Conservation (phyloP, 306 rosid genomes). For the Pueraria montana region DNA sequence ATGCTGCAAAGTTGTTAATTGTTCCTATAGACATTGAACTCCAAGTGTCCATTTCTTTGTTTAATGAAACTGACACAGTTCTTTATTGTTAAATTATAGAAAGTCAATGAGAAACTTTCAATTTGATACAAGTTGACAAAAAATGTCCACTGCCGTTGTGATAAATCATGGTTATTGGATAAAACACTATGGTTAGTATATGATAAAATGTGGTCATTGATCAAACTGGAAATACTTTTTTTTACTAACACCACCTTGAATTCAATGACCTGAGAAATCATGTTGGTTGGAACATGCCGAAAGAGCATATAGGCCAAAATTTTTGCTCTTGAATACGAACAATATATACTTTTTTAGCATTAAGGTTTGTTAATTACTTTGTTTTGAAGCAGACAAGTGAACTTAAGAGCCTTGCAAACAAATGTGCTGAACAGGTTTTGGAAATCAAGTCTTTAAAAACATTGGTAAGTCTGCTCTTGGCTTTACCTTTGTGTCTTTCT, state of each 20-base stretch:
- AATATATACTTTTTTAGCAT: slow-evolving; percentile 15
- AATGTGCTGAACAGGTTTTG: slow-evolving; percentile 70
- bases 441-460: slow-evolving; percentile 82
- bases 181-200: background rate
- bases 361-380: slow-evolving; percentile 44
- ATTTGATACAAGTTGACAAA: slow-evolving; percentile 31
- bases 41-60: slow-evolving; percentile 30
- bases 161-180: background rate
- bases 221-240: background rate
- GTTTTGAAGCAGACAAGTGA: slow-evolving; percentile 67
- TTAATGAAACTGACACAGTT: slow-evolving; percentile 13
- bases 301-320: slow-evolving; percentile 30
- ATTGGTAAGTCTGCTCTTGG: slow-evolving; percentile 61
- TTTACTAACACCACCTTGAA: background rate
- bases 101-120: slow-evolving; percentile 26
- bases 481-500: slow-evolving; percentile 32
- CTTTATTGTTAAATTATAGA: slow-evolving; percentile 39
- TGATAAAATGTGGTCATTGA: slow-evolving; percentile 2
- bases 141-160: background rate
- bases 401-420: slow-evolving; percentile 63
- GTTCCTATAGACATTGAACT: slow-evolving; percentile 7
- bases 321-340: slow-evolving; percentile 22
- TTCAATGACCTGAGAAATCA: slow-evolving; percentile 29
- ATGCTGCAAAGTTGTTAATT: slow-evolving; percentile 19
- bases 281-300: slow-evolving; percentile 18